Evolutionary conservation across 208 protist species (phyloP), one percentile per base, ranked within the genome.

Genomic region (Endotrypanum monterogeii): DNA sequence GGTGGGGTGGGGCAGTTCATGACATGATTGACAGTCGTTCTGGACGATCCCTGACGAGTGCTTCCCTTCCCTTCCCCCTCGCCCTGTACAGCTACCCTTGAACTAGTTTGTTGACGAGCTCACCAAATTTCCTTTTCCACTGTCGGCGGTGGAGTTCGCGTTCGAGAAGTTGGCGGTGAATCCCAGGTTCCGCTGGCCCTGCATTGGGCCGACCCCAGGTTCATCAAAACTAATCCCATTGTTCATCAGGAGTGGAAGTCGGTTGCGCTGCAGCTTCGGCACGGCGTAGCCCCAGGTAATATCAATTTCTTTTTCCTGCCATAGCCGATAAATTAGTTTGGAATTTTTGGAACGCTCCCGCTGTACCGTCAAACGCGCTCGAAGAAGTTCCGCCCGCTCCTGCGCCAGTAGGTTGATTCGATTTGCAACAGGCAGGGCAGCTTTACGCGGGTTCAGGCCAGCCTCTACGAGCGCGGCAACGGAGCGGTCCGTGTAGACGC

Each of bases 281-380:
- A 32, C 50, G 18, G 76, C 71, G 71, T 81, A 81, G 58, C 76
- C 76, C 25, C 76, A 71, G 65, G 73, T 73, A 51, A 96, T 87
- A 63, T 97, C 91, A 58, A 95, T 92, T 71, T 87, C 80, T 50
- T 74, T 66, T n/a, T 90, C 88, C 2, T 80, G 80, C 91, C 93
- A 97, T 14, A 97, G 65, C 11, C 89, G 83, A 76, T 95, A 96
- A 25, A 93, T 82, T 65, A 86, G 79, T 76, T 89, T 90, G 7
- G 93, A 89, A 51, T 95, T 97, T 48, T 93, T 89, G 12, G 76
- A 55, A 23, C 93, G 84, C 69, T 92, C 87, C 20, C 83, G 82
- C 39, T 88, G 86, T 0, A 94, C 62, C 28, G 58, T 60, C 28
- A 80, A 76, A 0, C 89, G 83, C 20, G 83, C 82, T 30, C 74